Evolutionary conservation across 1,284 basidiomycete species (phyloP).

Genomic region (Microbotryum intermedium): DNA sequence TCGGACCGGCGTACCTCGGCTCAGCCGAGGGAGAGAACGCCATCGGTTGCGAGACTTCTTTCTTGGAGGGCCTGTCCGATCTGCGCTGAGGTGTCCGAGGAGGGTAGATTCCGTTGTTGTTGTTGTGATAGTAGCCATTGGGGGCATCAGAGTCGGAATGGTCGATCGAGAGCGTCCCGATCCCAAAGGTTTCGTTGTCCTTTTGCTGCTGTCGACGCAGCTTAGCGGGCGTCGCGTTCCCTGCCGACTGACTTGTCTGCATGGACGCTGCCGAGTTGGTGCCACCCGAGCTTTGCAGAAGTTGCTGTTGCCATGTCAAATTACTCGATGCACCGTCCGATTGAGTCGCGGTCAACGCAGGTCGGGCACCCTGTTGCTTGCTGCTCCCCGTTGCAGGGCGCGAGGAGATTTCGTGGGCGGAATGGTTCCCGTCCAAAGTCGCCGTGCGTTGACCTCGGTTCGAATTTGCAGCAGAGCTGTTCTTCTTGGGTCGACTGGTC

Average conservation of each 20-base stretch:
- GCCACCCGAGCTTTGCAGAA: no score
- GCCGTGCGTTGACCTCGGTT: neutral
- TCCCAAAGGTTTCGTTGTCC: conserved; percentile 23
- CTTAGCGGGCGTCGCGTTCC: conserved; percentile 1
- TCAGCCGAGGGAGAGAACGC: neutral
- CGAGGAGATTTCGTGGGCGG: neutral
- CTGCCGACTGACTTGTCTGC: neutral
- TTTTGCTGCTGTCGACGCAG: conserved; percentile 19
- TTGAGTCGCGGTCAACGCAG: no score
- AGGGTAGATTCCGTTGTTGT: neutral
- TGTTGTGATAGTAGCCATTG: neutral
- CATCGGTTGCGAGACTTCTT: no score
- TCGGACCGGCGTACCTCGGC: conserved; percentile 26
- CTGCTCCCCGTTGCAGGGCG: neutral
- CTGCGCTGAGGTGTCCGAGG: neutral
- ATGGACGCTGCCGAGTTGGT: neutral
- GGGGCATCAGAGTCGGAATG: neutral
- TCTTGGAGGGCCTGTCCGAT: no score
- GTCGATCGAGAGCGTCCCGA: conserved; percentile 9
- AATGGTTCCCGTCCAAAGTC: neutral
- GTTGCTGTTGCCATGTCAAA: no score
- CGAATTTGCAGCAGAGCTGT: neutral
- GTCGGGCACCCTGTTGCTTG: no score
- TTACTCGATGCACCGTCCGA: no score
- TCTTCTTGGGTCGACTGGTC: neutral